Evolutionary conservation across 1,284 basidiomycete genomes (phyloP).

Genomic region (Fomitopsis palustris): DNA sequence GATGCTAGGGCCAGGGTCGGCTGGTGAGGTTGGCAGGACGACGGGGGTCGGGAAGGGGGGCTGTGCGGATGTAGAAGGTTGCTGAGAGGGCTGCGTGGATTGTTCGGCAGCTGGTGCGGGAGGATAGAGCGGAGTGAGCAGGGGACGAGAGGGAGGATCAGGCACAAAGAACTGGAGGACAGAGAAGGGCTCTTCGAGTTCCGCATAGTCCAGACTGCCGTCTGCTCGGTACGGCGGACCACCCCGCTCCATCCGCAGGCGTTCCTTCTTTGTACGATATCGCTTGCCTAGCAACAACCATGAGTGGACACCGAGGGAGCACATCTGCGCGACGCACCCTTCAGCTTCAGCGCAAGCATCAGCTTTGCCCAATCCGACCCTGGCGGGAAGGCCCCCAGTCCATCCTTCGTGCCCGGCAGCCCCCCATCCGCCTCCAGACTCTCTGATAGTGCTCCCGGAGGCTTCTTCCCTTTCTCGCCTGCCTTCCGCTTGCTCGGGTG

Average conservation of each 20-base stretch:
- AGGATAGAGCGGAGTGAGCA: slow-evolving; percentile 54
- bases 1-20: slow-evolving; percentile 6
- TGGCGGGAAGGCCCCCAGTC: slow-evolving; percentile 65
- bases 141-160: slow-evolving; percentile 49
- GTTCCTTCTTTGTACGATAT: slow-evolving; percentile 75
- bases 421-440: slow-evolving; percentile 63
- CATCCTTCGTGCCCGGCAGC: slow-evolving; percentile 71
- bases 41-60: slow-evolving; percentile 26
- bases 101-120: slow-evolving; percentile 25
- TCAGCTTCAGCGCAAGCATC: slow-evolving; percentile 69
- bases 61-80: background rate
- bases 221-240: slow-evolving; percentile 64
- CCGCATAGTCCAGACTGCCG: slow-evolving; percentile 70
- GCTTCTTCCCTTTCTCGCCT: slow-evolving; percentile 20
- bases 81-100: slow-evolving; percentile 9
- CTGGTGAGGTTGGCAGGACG: slow-evolving; percentile 23
- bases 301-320: background rate
- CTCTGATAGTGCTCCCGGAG: slow-evolving; percentile 40
- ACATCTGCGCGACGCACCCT: slow-evolving; percentile 40
- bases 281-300: slow-evolving; percentile 57
- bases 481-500: slow-evolving; percentile 9
- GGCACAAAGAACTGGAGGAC: slow-evolving; percentile 60
- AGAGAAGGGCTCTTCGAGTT: slow-evolving; percentile 77
- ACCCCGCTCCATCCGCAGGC: slow-evolving; percentile 65
- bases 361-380: slow-evolving; percentile 64